A percentile compares a stretch with the other conserved stretches of the same genome.
These are phyloP conservation scores for Heliamphora pulchella DNA, from an alignment of 179 eudicot genomes.

Conservation along the genomic window DNA sequence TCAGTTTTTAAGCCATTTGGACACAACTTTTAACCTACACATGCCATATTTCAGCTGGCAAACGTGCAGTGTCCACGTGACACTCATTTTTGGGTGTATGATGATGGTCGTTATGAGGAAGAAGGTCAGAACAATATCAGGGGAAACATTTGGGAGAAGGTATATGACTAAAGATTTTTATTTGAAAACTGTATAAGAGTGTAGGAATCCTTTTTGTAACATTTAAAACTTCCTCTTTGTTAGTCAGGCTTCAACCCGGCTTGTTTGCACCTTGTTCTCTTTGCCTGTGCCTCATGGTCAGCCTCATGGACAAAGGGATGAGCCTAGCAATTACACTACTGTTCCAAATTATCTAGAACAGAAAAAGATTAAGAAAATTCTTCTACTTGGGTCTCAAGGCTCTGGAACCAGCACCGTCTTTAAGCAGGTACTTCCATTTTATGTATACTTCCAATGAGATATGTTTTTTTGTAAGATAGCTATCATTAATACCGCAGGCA, in stretches of 20 bases:
- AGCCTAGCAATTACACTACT: slow-evolving; percentile 53
- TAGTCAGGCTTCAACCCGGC: slow-evolving; percentile 74
- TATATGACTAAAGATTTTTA: slow-evolving; percentile 22
- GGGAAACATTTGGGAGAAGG: slow-evolving; percentile 98
- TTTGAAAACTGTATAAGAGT: background rate
- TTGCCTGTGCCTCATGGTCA: slow-evolving; percentile 84
- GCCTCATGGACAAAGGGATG: slow-evolving; percentile 55
- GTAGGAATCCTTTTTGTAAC: background rate
- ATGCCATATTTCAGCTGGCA: slow-evolving; percentile 52
- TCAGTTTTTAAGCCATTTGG: background rate
- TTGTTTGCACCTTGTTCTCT: slow-evolving; percentile 67
- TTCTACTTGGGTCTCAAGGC: slow-evolving; percentile 72
- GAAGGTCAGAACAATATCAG: slow-evolving; percentile 94
- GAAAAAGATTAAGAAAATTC: slow-evolving; percentile 65
- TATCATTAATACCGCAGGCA: background rate
- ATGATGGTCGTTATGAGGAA: slow-evolving; percentile 94
- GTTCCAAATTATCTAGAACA: slow-evolving; percentile 71
- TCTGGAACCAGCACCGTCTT: slow-evolving; percentile 97
- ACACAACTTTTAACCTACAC: slow-evolving; percentile 4
- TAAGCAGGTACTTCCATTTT: slow-evolving; percentile 61
- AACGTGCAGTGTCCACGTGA: slow-evolving; percentile 95
- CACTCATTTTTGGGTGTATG: slow-evolving; percentile 96
- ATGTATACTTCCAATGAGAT: background rate
- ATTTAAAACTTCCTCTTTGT: background rate
- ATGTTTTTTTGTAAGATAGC: background rate